These are phyloP conservation scores for Pestalotiopsis fici DNA, from an alignment of 2,329 filamentous ascomycete species.

Conservation along the genomic window DNA sequence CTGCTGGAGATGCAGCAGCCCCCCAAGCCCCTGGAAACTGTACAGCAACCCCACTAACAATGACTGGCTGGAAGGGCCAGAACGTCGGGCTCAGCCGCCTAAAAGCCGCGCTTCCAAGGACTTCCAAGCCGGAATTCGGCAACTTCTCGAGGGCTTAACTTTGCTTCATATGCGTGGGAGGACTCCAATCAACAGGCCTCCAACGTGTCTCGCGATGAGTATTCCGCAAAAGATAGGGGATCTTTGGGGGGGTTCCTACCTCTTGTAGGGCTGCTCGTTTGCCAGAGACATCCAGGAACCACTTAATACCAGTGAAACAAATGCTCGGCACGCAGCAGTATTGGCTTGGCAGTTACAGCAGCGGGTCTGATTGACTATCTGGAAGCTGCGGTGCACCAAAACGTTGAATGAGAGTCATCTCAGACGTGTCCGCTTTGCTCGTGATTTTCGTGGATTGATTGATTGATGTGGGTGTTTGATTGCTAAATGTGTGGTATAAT, in stretches of 20 bases:
- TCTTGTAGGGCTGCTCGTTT: background rate
- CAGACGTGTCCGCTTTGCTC: background rate
- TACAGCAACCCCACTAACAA: background rate
- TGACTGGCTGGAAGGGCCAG: background rate
- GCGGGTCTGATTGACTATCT: background rate
- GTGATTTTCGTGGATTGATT: background rate
- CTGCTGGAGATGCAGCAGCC: background rate
- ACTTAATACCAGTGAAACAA: background rate
- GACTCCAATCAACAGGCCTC: background rate
- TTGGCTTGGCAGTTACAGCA: slow-evolving; percentile 2
- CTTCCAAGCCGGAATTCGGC: background rate
- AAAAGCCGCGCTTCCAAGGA: background rate
- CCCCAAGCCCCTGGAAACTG: background rate
- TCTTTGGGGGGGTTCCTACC: background rate
- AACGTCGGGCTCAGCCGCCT: background rate
- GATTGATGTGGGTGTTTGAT: background rate
- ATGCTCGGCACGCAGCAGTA: background rate
- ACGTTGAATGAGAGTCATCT: background rate
- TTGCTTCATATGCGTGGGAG: background rate
- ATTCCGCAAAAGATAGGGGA: background rate
- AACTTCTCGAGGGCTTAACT: background rate
- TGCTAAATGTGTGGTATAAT: background rate
- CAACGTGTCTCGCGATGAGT: background rate
- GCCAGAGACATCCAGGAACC: background rate
- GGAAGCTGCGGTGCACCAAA: background rate